Base-by-base conservation (phyloP, 192 early-diverging fungal species). In the Backusella tarrabulga region DNA sequence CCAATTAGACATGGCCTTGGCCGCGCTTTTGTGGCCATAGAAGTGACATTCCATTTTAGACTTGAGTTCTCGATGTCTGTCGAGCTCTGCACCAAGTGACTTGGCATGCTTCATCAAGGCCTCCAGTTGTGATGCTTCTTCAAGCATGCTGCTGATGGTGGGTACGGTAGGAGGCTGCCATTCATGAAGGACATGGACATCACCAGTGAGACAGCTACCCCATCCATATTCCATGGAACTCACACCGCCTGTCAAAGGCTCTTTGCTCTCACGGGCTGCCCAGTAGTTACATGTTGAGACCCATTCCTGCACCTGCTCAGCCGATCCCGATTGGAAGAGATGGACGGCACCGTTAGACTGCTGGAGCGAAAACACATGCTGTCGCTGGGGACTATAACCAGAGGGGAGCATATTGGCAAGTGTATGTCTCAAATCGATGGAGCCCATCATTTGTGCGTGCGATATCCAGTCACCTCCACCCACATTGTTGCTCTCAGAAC, bases 141-240 rank as follows among this genome's bases (percentile, higher is more conserved):
- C 67, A 21, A 82, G 46, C 23, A 41, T 70, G 36, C 83, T 84
- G 15, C 66, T 74, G 9, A 84, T 74, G 29, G 76, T 75, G 11
- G 85, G 76, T 2, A 86, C 84, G 12, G 85, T n/a, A 0, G 87
- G 87, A n/a, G 83, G 34, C 15, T 77, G 75, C 87, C 87, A 88
- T 34, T 85, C 84, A 50, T 79, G 78, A 52, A 88, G 60, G 21
- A 67, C 6, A 32, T 81, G 77, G 4, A 68, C 50, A 29, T 80
- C 80, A 35, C 72, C 76, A 2, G 4, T 19, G 66, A 68, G 54
- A 72, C 26, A 52, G 34, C 6, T 40, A 68, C 91, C 90, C 97
- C 97, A 98, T 3, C 97, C 97, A 73, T 94, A 97, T 75, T 98
- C 97, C 83, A 93, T 90, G 68, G 92, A 97, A 67, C 93, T 91